Base-by-base conservation (phyloP, 495 filamentous ascomycete genomes). In the Hamigera avellanea region DNA sequence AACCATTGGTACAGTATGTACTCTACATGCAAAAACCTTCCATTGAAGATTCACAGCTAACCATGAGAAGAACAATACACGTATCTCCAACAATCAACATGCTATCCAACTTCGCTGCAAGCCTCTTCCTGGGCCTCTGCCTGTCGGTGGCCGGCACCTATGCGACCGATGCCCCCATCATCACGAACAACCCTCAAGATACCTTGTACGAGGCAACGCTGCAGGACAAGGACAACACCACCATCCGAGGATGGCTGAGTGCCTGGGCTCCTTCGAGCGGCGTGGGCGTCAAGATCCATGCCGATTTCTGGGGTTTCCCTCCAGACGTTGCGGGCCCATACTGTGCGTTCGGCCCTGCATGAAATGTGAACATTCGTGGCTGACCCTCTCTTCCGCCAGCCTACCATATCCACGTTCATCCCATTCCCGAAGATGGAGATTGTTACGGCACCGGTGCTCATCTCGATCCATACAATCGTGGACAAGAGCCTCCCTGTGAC, bases 391-490 rank as follows among this genome's bases (percentile, higher is more conserved):
- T 30, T 23, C 10, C 33, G 9, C 14, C 35, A 88, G 85, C 68
- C 19, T 95, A 94, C 64, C 86, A 93, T 46, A 70, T 95, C 49
- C 85, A 94, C 63, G 74, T 76, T 39, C 52, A 63, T 29, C 81
- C 81, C 12, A 81, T 93, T 21, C 77, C 81, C 2, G 58, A 64
- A 25, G 58, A 78, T 48, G 87, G 87, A 39, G 87, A 86, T 69
- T 95, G 87, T 67, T 80, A 76, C 34, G 66, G 53, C 2, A 80
- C 85, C 8, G 54, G 73, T 13, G 75, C 62, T 0, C 87, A 93
- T 49, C 61, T 80, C 14, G 78, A 83, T 49, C 77, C 80, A 0
- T 78, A 72, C 52, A 56, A 66, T 31, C 76, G 81, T 39, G 76
- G 76, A 37, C 75, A 87, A 53, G 52, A 52, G 12, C 66, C 77